Percentiles rank a stretch among this genome's conserved stretches.
Evolutionary conservation across 371 early-diverging fungal genomes (phyloP).

Genomic region (Rhizopus arrhizus): DNA sequence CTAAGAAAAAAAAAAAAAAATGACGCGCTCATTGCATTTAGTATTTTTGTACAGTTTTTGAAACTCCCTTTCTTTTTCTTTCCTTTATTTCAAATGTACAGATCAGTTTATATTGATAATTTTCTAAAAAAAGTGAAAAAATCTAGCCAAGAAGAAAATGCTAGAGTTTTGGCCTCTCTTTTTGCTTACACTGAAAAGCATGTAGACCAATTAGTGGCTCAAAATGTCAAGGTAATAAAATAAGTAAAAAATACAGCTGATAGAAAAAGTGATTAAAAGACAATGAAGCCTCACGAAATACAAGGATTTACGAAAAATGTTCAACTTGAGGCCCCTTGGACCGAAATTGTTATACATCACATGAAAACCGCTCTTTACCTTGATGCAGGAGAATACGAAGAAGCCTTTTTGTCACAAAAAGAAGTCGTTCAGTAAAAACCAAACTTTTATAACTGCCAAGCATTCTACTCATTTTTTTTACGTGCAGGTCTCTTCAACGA

Average conservation of each 20-base stretch:
- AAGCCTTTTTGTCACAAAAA: slow-evolving; percentile 60
- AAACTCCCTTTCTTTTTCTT: no score
- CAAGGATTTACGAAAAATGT: not conserved
- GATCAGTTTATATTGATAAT: slow-evolving; percentile 5
- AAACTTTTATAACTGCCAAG: slow-evolving; percentile 11
- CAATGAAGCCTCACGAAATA: not conserved
- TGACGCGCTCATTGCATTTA: no score
- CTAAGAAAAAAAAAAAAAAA: no score
- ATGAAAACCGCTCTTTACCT: slow-evolving; percentile 44
- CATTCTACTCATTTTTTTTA: slow-evolving; percentile 1
- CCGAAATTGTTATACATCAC: slow-evolving; percentile 51
- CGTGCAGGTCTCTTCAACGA: slow-evolving; percentile 50
- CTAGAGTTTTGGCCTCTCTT: slow-evolving; percentile 29
- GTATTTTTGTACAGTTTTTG: no score
- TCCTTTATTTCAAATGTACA: not conserved
- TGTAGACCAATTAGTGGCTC: slow-evolving; percentile 20
- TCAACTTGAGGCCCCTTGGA: slow-evolving; percentile 47
- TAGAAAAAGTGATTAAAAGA: not conserved
- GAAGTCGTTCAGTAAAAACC: slow-evolving; percentile 54
- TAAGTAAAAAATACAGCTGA: not conserved
- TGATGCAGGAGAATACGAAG: slow-evolving; percentile 38
- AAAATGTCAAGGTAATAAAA: slow-evolving; percentile 21
- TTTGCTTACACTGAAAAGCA: slow-evolving; percentile 30
- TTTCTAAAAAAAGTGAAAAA: slow-evolving; percentile 26
- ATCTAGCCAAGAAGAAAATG: slow-evolving; percentile 27